Evolutionary conservation across 2,329 filamentous ascomycete species (phyloP).

Genomic region (Epichloe typhina): DNA sequence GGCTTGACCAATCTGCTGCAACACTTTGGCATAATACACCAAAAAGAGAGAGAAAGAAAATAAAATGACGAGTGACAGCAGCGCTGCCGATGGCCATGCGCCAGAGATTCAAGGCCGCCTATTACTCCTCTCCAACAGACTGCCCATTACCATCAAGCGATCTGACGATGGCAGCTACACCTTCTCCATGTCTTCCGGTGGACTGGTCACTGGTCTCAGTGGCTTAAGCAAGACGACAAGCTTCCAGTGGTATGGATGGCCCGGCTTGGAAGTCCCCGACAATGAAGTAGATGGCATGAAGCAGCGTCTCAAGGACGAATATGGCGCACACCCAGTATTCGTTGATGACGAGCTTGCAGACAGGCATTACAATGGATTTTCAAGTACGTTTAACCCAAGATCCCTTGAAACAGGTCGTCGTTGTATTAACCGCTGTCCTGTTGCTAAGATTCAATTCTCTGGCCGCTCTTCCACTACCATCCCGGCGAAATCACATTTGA

Average conservation of each 20-base stretch:
- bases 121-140: constrained; percentile 82
- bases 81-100: constrained; percentile 19
- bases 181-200: constrained; percentile 94
- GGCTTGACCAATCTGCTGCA: too few relatives aligned
- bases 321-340: constrained; percentile 83
- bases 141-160: constrained; percentile 93
- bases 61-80: constrained; percentile 2
- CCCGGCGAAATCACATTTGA: constrained; percentile 97
- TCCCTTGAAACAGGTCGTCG: background rate
- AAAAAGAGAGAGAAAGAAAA: background rate
- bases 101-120: constrained; percentile 37
- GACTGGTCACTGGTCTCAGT: constrained; percentile 84
- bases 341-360: constrained; percentile 89
- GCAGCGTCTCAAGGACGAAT: constrained; percentile 70
- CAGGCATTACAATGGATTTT: constrained; percentile 94
- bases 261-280: constrained; percentile 81
- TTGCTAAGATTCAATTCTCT: constrained; percentile 74
- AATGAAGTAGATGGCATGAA: constrained; percentile 63
- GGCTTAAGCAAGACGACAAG: constrained; percentile 84
- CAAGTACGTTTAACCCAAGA: constrained; percentile 47
- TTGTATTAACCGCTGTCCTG: background rate
- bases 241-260: constrained; percentile 99
- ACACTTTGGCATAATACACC: too few relatives aligned
- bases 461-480: constrained; percentile 98
- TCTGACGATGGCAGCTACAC: constrained; percentile 82